phyloP scores from a whole-genome alignment of 768 basidiomycete genomes.

The Trametes elegans region DNA sequence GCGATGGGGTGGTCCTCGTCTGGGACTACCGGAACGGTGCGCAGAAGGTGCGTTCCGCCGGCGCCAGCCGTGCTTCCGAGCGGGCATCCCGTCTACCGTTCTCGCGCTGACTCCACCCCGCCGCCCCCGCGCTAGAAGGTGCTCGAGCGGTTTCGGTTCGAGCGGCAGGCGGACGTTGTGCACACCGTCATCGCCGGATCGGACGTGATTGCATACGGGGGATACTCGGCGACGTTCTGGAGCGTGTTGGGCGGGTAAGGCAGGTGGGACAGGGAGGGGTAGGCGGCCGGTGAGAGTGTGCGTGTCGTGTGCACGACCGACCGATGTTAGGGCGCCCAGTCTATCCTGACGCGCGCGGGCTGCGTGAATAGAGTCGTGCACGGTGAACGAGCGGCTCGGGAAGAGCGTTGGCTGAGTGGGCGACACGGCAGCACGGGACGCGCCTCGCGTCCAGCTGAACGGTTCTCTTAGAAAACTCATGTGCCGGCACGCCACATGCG shows the following conservation, averaged over 20 bases:
- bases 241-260: constrained; percentile 7
- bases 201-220: constrained; percentile 42
- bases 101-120: constrained; percentile 1
- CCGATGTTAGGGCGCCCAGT: background rate
- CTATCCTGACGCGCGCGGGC: background rate
- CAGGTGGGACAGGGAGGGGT: no score
- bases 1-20: constrained; percentile 38
- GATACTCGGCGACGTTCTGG: constrained; percentile 38
- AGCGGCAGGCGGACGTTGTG: constrained; percentile 34
- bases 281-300: no score
- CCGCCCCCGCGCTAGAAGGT: constrained; percentile 32
- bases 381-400: background rate
- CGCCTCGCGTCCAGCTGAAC: constrained; percentile 9
- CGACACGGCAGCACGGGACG: constrained; percentile 16
- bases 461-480: constrained; percentile 17
- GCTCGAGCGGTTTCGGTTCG: constrained; percentile 33
- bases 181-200: constrained; percentile 41
- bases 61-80: constrained; percentile 8
- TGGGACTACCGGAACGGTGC: constrained; percentile 49
- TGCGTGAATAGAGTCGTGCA: background rate
- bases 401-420: constrained; percentile 6
- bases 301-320: background rate
- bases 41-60: constrained; percentile 35
- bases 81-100: constrained; percentile 12
- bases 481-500: constrained; percentile 16